Base-by-base conservation (phyloP, 176 grass and related monocot genomes). In the Oryza glumipatula region DNA sequence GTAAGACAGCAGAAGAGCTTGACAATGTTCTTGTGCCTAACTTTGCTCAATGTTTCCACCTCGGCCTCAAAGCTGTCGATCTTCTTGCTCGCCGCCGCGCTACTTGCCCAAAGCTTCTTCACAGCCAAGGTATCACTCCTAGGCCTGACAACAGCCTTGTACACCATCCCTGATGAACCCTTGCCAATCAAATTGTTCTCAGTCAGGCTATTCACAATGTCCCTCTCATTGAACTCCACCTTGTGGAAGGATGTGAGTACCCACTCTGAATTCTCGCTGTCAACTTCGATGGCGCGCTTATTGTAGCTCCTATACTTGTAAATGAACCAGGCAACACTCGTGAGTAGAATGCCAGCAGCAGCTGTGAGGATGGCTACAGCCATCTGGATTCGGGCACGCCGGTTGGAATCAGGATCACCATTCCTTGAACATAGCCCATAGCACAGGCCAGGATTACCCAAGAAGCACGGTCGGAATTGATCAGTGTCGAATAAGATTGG, bases 1-100 rank as follows among this genome's bases (percentile, higher is more conserved):
- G 85, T 91, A 45, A 89, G 76, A 28, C 89, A 93, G 33, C 95
- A 95, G 79, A 81, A 89, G 14, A 98, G 89, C 87, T 90, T 98
- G 65, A 98, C 87, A 2, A 98, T 95, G 76, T 95, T 98, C 72
- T 85, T 98, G 88, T 98, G 95, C 70, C 95, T 68, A 8, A 98
- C 83, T 65, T 78, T 90, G 70, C 91, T 88, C 22, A 98, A 47
- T 9, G 83, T 94, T 5, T 79, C 85, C 26, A 94, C 89, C 82
- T 94, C 89, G 0, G 89, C 76, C 78, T 95, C 88, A 23, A 92
- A 95, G 24, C 39, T 61, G 39, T 95, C 85, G 3, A 28, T 41
- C 44, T 47, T 24, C 49, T 21, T 49, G 52, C 65, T 81, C 7
- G 47, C 68, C 0, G 4, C 68, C 0, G 1, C 6, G 1, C 19